Evolutionary conservation across 306 rosid species (phyloP).

Genomic region (Cicer yamashitae): DNA sequence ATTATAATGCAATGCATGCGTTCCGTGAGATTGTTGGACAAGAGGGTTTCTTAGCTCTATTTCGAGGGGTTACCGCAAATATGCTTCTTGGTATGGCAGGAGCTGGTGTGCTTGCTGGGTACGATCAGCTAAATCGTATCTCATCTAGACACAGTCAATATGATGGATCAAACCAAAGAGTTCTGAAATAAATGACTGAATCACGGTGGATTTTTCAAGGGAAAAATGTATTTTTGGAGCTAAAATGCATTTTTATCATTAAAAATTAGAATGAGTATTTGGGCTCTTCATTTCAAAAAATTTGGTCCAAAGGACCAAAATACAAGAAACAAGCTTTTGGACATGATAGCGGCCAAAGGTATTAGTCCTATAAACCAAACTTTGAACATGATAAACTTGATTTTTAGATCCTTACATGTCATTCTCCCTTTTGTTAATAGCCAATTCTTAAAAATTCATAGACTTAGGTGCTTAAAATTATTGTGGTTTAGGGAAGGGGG

Average conservation of each 20-base stretch:
- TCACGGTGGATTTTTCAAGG: conserved; percentile 18
- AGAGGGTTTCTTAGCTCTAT: conserved; percentile 80
- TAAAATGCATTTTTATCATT: conserved; percentile 9
- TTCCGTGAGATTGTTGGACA: conserved; percentile 70
- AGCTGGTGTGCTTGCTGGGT: conserved; percentile 95
- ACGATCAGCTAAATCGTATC: conserved; percentile 78
- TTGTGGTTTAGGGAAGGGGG: background rate
- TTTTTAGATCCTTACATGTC: conserved; percentile 30
- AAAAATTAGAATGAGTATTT: background rate
- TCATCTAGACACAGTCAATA: conserved; percentile 51
- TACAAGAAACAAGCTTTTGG: conserved; percentile 19
- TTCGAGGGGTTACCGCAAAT: conserved; percentile 85
- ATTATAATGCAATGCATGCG: conserved; percentile 71
- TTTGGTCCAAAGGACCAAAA: conserved; percentile 25
- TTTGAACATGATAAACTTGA: conserved; percentile 33
- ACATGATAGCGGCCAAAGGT: conserved; percentile 22
- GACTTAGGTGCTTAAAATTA: background rate
- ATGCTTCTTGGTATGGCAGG: conserved; percentile 96
- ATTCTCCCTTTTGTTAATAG: conserved; percentile 26
- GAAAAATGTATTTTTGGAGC: conserved; percentile 37
- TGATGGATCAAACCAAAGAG: conserved; percentile 52
- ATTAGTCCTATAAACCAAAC: conserved; percentile 9
- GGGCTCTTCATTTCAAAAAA: conserved; percentile 40
- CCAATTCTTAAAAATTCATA: background rate
- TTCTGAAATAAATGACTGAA: conserved; percentile 54